Evolutionary conservation across 2,329 filamentous ascomycete genomes (phyloP).

Genomic region (Alternaria longipes): DNA sequence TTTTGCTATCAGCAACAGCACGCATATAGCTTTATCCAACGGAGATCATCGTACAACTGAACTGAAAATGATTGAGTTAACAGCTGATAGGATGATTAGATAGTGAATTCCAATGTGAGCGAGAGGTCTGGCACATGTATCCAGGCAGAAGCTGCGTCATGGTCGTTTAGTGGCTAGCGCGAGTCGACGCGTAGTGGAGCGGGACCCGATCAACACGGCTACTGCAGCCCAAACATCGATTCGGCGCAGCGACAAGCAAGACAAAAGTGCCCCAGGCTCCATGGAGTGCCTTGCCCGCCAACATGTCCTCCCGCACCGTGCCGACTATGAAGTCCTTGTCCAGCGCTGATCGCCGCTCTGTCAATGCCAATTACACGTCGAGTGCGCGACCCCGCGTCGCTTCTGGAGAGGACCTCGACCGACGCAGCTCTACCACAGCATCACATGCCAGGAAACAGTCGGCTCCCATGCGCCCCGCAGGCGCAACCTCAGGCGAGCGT

Average conservation of each 20-base stretch:
- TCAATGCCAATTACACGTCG: constrained; percentile 44
- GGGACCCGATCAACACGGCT: constrained; percentile 27
- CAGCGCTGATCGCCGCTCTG: constrained; percentile 43
- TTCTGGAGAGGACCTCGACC: constrained; percentile 46
- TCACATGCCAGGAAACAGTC: constrained; percentile 45
- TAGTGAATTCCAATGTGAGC: too few species aligned
- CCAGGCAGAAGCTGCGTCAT: constrained; percentile 22
- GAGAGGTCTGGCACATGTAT: too few species aligned
- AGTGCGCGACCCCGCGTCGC: constrained; percentile 50
- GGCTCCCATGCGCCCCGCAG: constrained; percentile 26
- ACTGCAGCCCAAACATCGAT: constrained; percentile 30
- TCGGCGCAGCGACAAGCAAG: constrained; percentile 33
- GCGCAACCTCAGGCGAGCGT: constrained; percentile 36
- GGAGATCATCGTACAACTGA: neutral
- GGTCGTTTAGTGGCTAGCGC: constrained; percentile 26
- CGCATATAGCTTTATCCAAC: neutral
- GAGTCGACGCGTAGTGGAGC: constrained; percentile 23
- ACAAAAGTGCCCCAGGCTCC: constrained; percentile 17
- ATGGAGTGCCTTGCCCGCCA: constrained; percentile 38
- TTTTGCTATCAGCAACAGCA: neutral
- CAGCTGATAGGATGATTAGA: too few species aligned
- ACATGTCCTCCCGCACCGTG: constrained; percentile 48
- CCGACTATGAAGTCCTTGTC: constrained; percentile 41
- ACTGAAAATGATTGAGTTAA: neutral
- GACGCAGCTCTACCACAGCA: constrained; percentile 32